A percentile compares a stretch with the other conserved stretches of the same genome.
phyloP scores from a whole-genome alignment of 1,139 yeast genomes.

The Candida tunisiensis region DNA sequence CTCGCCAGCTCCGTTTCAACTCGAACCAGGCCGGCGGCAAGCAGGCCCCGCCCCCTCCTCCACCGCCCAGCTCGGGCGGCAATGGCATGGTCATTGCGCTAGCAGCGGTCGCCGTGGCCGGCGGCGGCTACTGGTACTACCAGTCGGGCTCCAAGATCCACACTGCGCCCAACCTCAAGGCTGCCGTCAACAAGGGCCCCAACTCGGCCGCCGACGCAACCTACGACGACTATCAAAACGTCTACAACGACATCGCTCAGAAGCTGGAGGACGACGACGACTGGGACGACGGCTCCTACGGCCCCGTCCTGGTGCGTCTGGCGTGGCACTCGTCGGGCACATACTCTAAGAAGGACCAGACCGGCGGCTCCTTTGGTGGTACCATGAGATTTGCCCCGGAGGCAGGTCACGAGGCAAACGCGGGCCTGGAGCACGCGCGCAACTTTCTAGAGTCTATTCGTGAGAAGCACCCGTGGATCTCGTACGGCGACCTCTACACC shows the following conservation, averaged over 20 bases:
- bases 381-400: slow-evolving; percentile 64
- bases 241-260: slow-evolving; percentile 67
- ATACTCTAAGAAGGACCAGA: slow-evolving; percentile 34
- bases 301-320: slow-evolving; percentile 47
- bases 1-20: no score
- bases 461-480: slow-evolving; percentile 53
- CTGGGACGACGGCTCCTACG: slow-evolving; percentile 59
- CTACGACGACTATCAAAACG: slow-evolving; percentile 46
- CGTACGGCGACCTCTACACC: slow-evolving; percentile 81
- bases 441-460: slow-evolving; percentile 47
- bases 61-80: slow-evolving; percentile 8
- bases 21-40: slow-evolving; percentile 2
- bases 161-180: slow-evolving; percentile 2
- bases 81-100: neutral
- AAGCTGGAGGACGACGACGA: slow-evolving; percentile 62
- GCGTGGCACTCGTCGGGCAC: slow-evolving; percentile 74
- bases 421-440: slow-evolving; percentile 52
- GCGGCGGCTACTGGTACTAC: slow-evolving; percentile 6
- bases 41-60: slow-evolving; percentile 1
- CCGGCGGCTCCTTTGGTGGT: slow-evolving; percentile 78
- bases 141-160: no score
- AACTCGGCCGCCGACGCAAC: slow-evolving; percentile 14
- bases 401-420: slow-evolving; percentile 51
- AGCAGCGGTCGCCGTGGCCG: slow-evolving; percentile 7
- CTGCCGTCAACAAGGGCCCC: slow-evolving; percentile 13